Base-by-base conservation (phyloP, 331 rosid genomes). In the Cydonia oblonga region DNA sequence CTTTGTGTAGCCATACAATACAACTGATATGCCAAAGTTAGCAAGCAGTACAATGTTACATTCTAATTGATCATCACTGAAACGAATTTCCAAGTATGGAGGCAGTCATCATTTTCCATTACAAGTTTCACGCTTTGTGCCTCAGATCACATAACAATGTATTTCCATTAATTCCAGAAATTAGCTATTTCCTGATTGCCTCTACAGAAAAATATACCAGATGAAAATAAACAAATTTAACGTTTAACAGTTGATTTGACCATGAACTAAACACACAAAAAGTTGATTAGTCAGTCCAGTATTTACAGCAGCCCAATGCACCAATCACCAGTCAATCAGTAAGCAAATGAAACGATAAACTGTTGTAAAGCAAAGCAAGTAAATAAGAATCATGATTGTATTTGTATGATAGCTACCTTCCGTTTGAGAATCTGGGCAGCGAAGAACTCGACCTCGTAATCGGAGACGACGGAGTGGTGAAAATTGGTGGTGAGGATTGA, bases 341-440 rank as follows among this genome's bases (percentile, higher is more conserved):
- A 40, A 40, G 46, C 46, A 40, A 40, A 40, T 40, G 46, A 57
- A 22, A 57, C 4, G 62, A 22, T 23, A 22, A 12, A 40, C 15
- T 38, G 42, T 38, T 38, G 13, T 38, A 3, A 38, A 38, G 42
- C 42, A 38, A 38, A 38, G 13, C 42, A 56, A 56, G 15, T 22
- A 6, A 29, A 7, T 29, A 61, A 61, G 38, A 29, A 61, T 61
- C 14, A 64, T 19, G 23, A 13, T 16, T 19, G 33, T 7, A 54
- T 24, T 18, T 23, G 70, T 2, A 24, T 5, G 32, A 13, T 15
- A 5, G 18, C 28, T 63, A 92, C 97, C 96, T 93, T 93, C 78
- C 98, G 97, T 77, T 90, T 93, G 72, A 93, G 93, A 81, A 93
- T 90, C 88, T 93, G 98, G 6, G 98, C 98, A 14, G 98, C 97